These are phyloP conservation scores for Primulina tabacum DNA, from an alignment of 257 asterid species.

Conservation along the genomic window DNA sequence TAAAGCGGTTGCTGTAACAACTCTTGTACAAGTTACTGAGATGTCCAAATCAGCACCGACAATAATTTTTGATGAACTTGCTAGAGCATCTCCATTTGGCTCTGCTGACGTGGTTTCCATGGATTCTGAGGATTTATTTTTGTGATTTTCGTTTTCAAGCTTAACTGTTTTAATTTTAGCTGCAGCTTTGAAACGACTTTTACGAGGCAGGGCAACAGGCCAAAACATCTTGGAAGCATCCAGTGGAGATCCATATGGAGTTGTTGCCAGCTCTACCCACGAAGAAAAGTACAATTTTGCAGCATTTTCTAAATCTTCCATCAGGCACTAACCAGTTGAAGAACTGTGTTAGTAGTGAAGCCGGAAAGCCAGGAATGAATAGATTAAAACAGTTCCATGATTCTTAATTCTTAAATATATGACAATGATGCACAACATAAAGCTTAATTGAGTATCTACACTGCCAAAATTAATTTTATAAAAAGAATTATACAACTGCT, in stretches of 20 bases:
- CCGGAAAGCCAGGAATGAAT: conserved; percentile 12
- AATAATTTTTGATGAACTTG: conserved; percentile 61
- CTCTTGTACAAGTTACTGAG: conserved; percentile 86
- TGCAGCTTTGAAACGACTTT: conserved; percentile 93
- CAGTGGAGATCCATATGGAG: conserved; percentile 86
- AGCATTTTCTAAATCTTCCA: conserved; percentile 75
- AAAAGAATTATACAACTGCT: neutral
- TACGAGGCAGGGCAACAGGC: conserved; percentile 95
- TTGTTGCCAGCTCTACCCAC: conserved; percentile 91
- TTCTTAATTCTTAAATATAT: neutral
- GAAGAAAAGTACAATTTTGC: conserved; percentile 68
- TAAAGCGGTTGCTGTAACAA: conserved; percentile 78
- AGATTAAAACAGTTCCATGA: neutral
- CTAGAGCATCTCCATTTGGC: conserved; percentile 62
- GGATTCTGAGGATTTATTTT: conserved; percentile 42
- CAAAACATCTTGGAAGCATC: conserved; percentile 91
- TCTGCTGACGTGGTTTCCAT: conserved; percentile 45
- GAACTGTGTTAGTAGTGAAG: conserved; percentile 21
- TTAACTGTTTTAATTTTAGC: conserved; percentile 92
- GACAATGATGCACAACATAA: neutral
- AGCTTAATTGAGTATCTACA: neutral
- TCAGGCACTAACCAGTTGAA: conserved; percentile 59
- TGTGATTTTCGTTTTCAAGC: conserved; percentile 54
- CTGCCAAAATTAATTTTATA: neutral
- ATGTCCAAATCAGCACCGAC: conserved; percentile 93